Base-by-base conservation (phyloP, 768 basidiomycete genomes). In the Termitomyces sp. region DNA sequence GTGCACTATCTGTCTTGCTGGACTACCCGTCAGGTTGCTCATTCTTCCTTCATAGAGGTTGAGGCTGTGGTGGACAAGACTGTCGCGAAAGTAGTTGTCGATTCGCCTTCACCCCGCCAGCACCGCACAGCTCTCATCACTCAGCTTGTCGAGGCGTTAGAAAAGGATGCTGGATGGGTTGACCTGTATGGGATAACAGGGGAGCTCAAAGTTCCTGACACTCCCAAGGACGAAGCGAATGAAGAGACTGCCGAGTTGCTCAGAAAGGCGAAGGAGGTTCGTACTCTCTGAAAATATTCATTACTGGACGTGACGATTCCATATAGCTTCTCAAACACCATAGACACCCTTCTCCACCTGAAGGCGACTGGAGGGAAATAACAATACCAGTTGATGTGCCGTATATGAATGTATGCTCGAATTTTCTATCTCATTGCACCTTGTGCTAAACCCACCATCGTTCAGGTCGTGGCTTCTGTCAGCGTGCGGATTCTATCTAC, bases 351-450 rank as follows among this genome's bases (percentile, higher is more conserved):
- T 61, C 68, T 45, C 60, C 69, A 13, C 65, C 76, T 13, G 66
- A 70, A 61, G 77, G 78, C 16, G 63, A 74, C 18, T 96, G 92
- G 92, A 79, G 85, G 45, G 84, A 87, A 62, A 80, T 95, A 45
- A 79, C 76, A 57, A 91, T 95, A 48, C 92, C 92, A 26, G 88
- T 95, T 5, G 94, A 95, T 65, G 79, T 95, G 32, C 94, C 94
- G 0, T 75, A 75, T 57, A 87, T 92, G 79, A 84, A 86, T 66
- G 94, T 92, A 57, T 72, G 88, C 72, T 40, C 7, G 5, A 20
- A 45, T 1, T 47, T 16, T 7, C 22, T 28, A 24, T 57, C 26
- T 36, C 40, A 40, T 7, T 49, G 43, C 18, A 16, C 41, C 55
- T 14, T 26, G 45, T 52, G 11, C 51, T n/a, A 55, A 61, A 22